Base-by-base conservation (phyloP, 352 stramenopile species). In the Globisporangium acanthophoron region DNA sequence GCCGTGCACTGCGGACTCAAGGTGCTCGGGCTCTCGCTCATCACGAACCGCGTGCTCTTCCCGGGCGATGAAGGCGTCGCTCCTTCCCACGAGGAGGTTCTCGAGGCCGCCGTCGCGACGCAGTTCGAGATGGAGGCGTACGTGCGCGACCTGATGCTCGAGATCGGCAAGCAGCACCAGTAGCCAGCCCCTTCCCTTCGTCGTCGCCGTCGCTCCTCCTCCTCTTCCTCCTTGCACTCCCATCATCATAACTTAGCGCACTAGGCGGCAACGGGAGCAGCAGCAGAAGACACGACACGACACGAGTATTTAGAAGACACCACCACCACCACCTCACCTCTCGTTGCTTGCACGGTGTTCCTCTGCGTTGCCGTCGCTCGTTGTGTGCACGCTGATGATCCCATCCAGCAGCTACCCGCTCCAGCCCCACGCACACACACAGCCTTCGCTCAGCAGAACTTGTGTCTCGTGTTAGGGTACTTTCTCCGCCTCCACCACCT, bases 1-100 rank as follows among this genome's bases (percentile, higher is more conserved):
- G 95, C 96, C 2, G 80, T 87, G 53, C 96, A 99, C 72, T 97
- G 90, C 53, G 94, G 93, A 8, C 85, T 99, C 58, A 87, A 95
- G 65, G 92, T 99, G 13, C 74, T 99, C 43, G 96, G 90, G n/a
- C 64, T 99, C 33, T 98, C 87, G 50, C 69, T 99, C 27, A 98
- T 99, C 66, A 99, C 96, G 21, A 99, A 99, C 75, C 90, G 88
- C 62, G 80, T 83, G 35, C 82, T 95, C 39, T 93, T 86, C 65
- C 83, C 85, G 11, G 91, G 88, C 15, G 73, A 96, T 55, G 85
- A 90, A 24, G 78, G 78, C 48, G 62, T 87, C 35, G 74, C 88
- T 31, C 90, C 94, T 35, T 96, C 78, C 47, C 94, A 98, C 73
- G 76, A 91, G 43, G 94, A 98, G 78, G 94, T 98, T 11, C 76